Conservation (phyloP, 2,329 filamentous ascomycete genomes). For the Sclerotinia minor region DNA sequence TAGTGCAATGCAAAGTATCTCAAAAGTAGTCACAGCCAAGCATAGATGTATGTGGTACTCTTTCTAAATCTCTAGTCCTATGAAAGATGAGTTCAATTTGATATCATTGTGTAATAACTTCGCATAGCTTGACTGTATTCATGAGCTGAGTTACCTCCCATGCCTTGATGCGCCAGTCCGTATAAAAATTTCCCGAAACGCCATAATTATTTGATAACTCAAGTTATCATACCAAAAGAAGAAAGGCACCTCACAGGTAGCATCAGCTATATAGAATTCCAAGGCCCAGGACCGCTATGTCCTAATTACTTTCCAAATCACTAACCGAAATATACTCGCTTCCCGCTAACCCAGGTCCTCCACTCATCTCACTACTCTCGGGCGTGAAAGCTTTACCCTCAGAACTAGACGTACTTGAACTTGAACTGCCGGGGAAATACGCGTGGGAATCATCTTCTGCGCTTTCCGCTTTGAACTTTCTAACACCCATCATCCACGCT, state of each 20-base stretch:
- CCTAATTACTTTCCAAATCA: conserved; percentile 7
- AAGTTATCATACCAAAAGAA: not conserved
- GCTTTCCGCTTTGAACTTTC: conserved; percentile 47
- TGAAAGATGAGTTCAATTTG: not conserved
- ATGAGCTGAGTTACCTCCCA: conserved; percentile 1
- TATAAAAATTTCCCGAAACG: not conserved
- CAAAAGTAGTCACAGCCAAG: not conserved
- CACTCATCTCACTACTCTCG: conserved; percentile 24
- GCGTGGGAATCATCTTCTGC: conserved; percentile 11
- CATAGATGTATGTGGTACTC: not conserved
- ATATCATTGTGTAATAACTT: not conserved
- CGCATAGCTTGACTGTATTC: not conserved
- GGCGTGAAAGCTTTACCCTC: conserved; percentile 29
- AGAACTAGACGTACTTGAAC: conserved; percentile 19
- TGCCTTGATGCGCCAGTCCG: not conserved
- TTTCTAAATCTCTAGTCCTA: not conserved
- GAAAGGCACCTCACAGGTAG: not conserved
- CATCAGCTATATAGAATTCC: not conserved
- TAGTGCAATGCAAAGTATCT: conserved; percentile 4
- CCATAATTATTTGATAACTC: not conserved
- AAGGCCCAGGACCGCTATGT: not conserved
- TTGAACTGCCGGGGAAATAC: not conserved
- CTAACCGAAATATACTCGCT: conserved; percentile 38
- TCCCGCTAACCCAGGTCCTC: conserved; percentile 30
- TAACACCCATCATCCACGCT: conserved; percentile 90